Conservation (phyloP, 805 yeast species). For the Dipodascus albidus region DNA sequence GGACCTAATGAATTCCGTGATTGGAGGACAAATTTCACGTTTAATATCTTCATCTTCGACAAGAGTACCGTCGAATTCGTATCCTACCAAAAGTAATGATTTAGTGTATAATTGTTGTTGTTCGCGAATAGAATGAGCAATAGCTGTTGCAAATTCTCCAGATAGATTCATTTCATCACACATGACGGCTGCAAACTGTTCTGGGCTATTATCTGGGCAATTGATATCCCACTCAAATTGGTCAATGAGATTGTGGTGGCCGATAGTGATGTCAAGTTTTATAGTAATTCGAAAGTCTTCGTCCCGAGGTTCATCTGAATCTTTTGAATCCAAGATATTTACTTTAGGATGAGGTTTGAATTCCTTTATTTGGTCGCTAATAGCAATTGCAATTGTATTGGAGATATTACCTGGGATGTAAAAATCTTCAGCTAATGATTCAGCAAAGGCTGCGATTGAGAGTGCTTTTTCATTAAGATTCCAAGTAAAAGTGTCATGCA, state of each 20-base stretch:
- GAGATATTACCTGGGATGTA: conserved; percentile 39
- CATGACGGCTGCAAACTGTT: conserved; percentile 67
- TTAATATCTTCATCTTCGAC: conserved; percentile 52
- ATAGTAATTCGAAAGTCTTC: conserved; percentile 71
- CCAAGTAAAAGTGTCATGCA: conserved; percentile 87
- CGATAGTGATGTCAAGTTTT: conserved; percentile 76
- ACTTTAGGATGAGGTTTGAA: conserved; percentile 31
- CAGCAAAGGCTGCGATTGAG: conserved; percentile 60
- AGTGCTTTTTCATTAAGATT: conserved; percentile 64
- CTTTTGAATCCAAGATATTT: background rate
- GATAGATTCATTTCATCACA: conserved; percentile 71
- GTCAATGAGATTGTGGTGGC: conserved; percentile 78
- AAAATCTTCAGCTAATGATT: conserved; percentile 66
- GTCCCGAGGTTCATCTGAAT: conserved; percentile 10
- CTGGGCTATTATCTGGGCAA: conserved; percentile 72
- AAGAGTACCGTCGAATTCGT: conserved; percentile 48
- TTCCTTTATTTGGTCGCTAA: conserved; percentile 71
- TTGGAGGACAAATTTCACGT: conserved; percentile 42
- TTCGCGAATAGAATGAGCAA: conserved; percentile 80
- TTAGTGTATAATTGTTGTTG: conserved; percentile 79
- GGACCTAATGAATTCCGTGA: conserved; percentile 38
- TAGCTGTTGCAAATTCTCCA: conserved; percentile 76
- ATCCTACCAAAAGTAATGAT: conserved; percentile 66
- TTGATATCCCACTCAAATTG: conserved; percentile 96
- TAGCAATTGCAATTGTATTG: conserved; percentile 41